phyloP scores from a whole-genome alignment of 352 stramenopile genomes.

The Globisporangium irregulare region DNA sequence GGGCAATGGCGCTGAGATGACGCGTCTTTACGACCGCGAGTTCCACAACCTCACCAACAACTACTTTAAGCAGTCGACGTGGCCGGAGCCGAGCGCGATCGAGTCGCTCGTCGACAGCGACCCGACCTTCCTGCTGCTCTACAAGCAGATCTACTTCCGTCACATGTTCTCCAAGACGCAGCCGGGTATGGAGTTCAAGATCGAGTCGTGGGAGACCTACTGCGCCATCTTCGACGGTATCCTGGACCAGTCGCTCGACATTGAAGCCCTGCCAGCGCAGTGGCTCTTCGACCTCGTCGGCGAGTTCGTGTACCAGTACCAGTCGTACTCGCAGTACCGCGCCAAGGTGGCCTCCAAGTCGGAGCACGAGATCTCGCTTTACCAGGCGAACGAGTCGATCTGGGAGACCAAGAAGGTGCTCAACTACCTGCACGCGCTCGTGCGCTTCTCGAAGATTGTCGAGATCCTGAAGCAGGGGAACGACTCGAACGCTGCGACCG shows the following conservation, averaged over 20 bases:
- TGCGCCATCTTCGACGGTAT: constrained; percentile 93
- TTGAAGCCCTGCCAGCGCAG: constrained; percentile 89
- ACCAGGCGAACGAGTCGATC: constrained; percentile 84
- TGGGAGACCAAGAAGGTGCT: constrained; percentile 96
- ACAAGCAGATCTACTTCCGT: constrained; percentile 96
- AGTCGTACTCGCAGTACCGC: constrained; percentile 97
- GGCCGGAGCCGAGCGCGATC: constrained; percentile 89
- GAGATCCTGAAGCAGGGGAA: constrained; percentile 74
- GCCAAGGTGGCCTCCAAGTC: constrained; percentile 74
- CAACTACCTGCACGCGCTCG: constrained; percentile 93
- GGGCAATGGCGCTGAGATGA: constrained; percentile 81
- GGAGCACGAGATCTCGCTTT: constrained; percentile 53
- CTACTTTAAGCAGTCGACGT: constrained; percentile 95
- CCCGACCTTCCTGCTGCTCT: constrained; percentile 93
- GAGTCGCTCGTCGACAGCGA: constrained; percentile 84
- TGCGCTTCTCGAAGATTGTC: constrained; percentile 91
- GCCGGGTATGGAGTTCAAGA: constrained; percentile 88
- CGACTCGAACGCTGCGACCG: constrained; percentile 23
- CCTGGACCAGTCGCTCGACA: constrained; percentile 77
- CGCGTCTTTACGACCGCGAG: constrained; percentile 85
- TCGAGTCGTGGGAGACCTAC: constrained; percentile 94
- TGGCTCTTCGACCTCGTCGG: constrained; percentile 99
- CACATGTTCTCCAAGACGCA: constrained; percentile 93
- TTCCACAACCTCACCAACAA: constrained; percentile 88
- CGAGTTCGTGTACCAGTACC: constrained; percentile 99